Evolutionary conservation across 495 filamentous ascomycete genomes (phyloP), one percentile per base, ranked within the genome.

Genomic region (Achaetomiella virescens): DNA sequence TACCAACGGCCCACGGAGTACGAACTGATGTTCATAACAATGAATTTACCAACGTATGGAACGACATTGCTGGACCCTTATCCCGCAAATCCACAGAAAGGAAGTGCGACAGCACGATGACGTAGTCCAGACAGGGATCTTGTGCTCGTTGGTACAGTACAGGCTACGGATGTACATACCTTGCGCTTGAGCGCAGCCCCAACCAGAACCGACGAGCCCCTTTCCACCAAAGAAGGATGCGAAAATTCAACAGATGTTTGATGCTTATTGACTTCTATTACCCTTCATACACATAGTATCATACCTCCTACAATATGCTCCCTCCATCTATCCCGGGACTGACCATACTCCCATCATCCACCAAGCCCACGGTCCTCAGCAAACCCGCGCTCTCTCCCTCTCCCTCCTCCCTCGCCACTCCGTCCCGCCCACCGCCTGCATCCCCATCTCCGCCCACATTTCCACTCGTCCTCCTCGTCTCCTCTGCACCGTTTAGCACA

Each of bases 401-500:
- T 7, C 66, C 64, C 0, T 57, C 36, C 54, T 65, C 66, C 37
- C 66, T 56, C 42, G 59, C 42, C 5, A 59, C 33, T 6, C 61
- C 59, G 37, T 27, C 29, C 52, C 22, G 6, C 55, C 36, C 0
- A 20, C 40, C 21, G 35, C 48, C 57, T 18, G 9, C 18, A 9
- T 50, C 55, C 14, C 25, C 29, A 27, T 46, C 20, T 14, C 54
- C 22, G 18, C 33, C 60, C 25, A 45, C 51, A 14, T 6, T 24
- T 10, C 61, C 65, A 17, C 58, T 62, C 25, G 70, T 65, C 17
- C 71, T 61, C 7, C 73, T 60, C 54, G 77, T 77, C 70, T 84
- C 85, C 61, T 91, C 87, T 15, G 84, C 82, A 20, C 87, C 87
- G 66, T 95, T 91, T 11, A 98, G 73, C 18, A 96, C 83, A 62